Evolutionary conservation across 345 rosid species (phyloP), one percentile per base, ranked within the genome.

Genomic region (Citrus cavaleriei): DNA sequence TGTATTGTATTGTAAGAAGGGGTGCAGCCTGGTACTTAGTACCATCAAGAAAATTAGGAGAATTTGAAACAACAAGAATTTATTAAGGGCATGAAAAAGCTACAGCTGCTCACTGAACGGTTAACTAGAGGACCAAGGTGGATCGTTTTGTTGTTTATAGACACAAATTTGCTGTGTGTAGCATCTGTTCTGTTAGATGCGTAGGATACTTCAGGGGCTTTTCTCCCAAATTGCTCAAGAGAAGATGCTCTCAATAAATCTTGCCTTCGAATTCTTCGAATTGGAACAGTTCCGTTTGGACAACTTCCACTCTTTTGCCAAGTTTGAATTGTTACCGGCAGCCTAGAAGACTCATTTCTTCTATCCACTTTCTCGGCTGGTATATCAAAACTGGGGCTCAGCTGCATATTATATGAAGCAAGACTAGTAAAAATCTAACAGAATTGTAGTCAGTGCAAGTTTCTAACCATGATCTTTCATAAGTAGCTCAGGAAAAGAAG

Each of bases 271-370:
- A 87, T 82, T 78, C 89, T 80, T 49, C 89, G 86, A 58, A 91
- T 80, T 5, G 90, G 90, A 68, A 91, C 67, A 14, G 90, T 89
- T 72, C 91, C 89, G 0, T 34, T 3, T 0, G 88, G 93, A 81
- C 91, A 91, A 13, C 51, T 49, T 19, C 91, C 90, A 49, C 84
- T 85, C 73, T 51, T 87, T 51, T 84, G 80, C 94, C 91, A 89
- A 42, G 68, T 81, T 71, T 88, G 92, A 24, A 75, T 35, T 22
- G 60, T 49, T 1, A 68, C 74, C 6, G 77, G 72, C 75, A 27
- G 65, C 19, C 18, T 13, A 13, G 80, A 79, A n/a, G 83, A 37
- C 75, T 72, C 77, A 49, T 58, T 54, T 38, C 49, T 68, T 9
- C 46, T 58, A 10, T 19, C 59, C 35, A 3, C 14, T n/a, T 72